phyloP scores from a whole-genome alignment of 441 rosid species.

The Caryocar brasiliense region DNA sequence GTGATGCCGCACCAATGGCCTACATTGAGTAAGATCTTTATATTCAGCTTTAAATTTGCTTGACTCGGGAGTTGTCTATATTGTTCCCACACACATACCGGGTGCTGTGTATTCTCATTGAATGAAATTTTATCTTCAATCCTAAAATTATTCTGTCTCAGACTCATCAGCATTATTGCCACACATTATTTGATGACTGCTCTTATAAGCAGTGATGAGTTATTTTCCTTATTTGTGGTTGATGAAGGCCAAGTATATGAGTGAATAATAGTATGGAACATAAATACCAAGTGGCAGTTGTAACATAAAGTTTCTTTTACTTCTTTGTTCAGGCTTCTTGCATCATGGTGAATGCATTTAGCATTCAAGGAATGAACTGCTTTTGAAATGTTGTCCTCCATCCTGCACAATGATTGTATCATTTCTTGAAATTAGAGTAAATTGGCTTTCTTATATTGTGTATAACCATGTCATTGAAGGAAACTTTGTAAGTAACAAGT shows the following conservation, averaged over 20 bases:
- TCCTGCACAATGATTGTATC: no score
- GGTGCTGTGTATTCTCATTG: no score
- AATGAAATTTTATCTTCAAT: no score
- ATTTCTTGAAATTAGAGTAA: no score
- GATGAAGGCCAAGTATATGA: no score
- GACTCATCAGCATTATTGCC: not conserved
- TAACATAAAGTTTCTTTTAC: not conserved
- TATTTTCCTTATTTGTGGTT: no score
- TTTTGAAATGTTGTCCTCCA: not conserved
- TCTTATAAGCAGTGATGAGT: no score
- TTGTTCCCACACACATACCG: no score
- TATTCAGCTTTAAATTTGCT: not conserved
- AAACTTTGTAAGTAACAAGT: no score
- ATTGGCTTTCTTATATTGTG: no score
- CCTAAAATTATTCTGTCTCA: not conserved
- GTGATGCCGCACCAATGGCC: slow-evolving; percentile 95
- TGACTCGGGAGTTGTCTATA: not conserved
- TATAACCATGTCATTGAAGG: no score
- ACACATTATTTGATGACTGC: not conserved
- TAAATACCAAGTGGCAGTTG: not conserved
- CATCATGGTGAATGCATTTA: not conserved
- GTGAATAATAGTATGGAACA: no score
- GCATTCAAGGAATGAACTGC: not conserved
- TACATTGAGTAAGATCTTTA: slow-evolving; percentile 62
- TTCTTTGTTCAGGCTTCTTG: not conserved